phyloP scores from a whole-genome alignment of 495 filamentous ascomycete genomes.

The Tirmania nivea region DNA sequence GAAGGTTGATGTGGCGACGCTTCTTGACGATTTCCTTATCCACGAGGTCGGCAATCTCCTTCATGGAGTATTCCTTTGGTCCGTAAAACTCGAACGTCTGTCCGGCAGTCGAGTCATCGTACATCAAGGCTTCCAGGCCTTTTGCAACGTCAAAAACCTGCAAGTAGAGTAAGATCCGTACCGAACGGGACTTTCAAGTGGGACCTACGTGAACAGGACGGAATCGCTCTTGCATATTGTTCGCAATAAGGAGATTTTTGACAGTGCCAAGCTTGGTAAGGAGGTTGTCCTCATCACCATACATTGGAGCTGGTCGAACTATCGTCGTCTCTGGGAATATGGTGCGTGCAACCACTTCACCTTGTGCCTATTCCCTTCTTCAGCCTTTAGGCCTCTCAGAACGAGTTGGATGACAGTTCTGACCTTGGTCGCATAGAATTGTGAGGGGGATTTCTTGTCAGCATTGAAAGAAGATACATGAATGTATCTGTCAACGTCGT shows the following conservation, averaged over 20 bases:
- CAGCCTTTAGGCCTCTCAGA: conserved; percentile 3
- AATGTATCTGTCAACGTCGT: conserved; percentile 91
- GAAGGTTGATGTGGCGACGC: conserved; percentile 77
- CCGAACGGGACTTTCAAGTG: neutral
- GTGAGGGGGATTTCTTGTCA: conserved; percentile 52
- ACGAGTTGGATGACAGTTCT: conserved; percentile 1
- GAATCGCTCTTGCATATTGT: conserved; percentile 77
- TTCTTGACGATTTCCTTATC: conserved; percentile 82
- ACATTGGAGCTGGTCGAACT: conserved; percentile 82
- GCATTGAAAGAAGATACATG: conserved; percentile 94
- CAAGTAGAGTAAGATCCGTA: conserved; percentile 8
- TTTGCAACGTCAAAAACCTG: conserved; percentile 71
- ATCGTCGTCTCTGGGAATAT: conserved; percentile 98
- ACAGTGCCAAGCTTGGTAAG: conserved; percentile 63
- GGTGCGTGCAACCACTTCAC: conserved; percentile 59
- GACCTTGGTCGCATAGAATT: conserved; percentile 82
- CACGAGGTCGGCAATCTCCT: conserved; percentile 67
- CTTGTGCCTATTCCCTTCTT: conserved; percentile 35
- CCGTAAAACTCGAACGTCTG: conserved; percentile 93
- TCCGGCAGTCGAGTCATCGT: conserved; percentile 68
- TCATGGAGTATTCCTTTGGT: conserved; percentile 74
- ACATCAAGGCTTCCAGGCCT: conserved; percentile 69
- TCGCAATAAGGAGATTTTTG: conserved; percentile 65
- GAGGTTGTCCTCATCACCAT: conserved; percentile 82
- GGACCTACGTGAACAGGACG: conserved; percentile 74